These are phyloP conservation scores for Candida sp. DNA, from an alignment of 1,139 yeast genomes.

Conservation along the genomic window DNA sequence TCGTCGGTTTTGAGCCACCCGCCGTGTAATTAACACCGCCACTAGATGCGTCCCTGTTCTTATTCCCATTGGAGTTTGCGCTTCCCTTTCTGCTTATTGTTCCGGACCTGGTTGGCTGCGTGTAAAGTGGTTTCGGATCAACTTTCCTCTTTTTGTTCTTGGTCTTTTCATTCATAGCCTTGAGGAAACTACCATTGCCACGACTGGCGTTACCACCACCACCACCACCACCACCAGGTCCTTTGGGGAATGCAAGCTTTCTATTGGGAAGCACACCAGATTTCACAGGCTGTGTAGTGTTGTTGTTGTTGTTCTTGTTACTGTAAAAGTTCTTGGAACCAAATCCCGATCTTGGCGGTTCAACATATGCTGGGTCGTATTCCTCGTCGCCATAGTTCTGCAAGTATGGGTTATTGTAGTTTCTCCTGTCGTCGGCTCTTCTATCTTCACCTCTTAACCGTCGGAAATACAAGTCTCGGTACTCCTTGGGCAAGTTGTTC, in stretches of 20 bases:
- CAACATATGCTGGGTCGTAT: slow-evolving; percentile 10
- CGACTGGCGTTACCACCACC: neutral
- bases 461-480: slow-evolving; percentile 52
- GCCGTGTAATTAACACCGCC: neutral
- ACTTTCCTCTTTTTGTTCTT: neutral
- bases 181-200: neutral
- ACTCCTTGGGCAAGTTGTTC: slow-evolving; percentile 61
- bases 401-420: neutral
- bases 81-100: slow-evolving; percentile 9
- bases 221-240: neutral
- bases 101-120: slow-evolving; percentile 25
- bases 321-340: neutral
- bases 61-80: neutral
- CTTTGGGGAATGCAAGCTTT: neutral
- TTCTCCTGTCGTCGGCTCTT: neutral
- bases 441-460: slow-evolving; percentile 13
- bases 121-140: neutral
- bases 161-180: neutral
- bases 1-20: slow-evolving; percentile 17
- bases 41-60: neutral
- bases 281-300: neutral
- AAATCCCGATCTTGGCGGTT: neutral
- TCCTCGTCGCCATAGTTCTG: slow-evolving; percentile 13
- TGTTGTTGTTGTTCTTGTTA: neutral
- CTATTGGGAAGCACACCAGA: slow-evolving; percentile 1